These are phyloP conservation scores for Sugiyamaella xylanicola DNA, from an alignment of 1,139 yeast species.

Conservation along the genomic window DNA sequence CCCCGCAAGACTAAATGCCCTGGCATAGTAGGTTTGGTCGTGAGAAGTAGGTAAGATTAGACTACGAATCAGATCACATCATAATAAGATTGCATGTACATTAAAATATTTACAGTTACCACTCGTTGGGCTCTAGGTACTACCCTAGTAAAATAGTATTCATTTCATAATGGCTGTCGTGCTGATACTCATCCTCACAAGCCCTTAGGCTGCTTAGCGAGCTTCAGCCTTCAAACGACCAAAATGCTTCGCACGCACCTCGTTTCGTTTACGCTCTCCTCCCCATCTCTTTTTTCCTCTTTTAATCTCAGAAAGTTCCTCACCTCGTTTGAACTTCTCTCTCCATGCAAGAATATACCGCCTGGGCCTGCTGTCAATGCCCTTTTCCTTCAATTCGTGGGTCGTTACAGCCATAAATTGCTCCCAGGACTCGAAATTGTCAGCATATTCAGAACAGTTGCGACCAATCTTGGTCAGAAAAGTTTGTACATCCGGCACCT, in stretches of 20 bases:
- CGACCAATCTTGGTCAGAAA: conserved; percentile 80
- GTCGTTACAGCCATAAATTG: conserved; percentile 62
- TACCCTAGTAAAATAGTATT: no score
- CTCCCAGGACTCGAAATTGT: conserved; percentile 74
- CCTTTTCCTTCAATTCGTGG: conserved; percentile 66
- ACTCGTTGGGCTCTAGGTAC: no score
- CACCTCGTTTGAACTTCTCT: conserved; percentile 57
- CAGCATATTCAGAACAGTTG: conserved; percentile 64
- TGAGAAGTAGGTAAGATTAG: no score
- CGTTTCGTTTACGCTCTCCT: conserved; percentile 81
- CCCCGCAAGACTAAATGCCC: no score
- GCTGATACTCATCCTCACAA: background rate
- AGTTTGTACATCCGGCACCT: conserved; percentile 71
- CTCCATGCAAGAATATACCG: conserved; percentile 51
- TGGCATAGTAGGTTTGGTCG: no score
- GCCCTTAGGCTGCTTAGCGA: background rate
- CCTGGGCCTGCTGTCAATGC: conserved; percentile 75
- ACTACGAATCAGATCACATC: background rate
- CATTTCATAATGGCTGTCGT: no score
- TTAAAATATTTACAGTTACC: conserved; percentile 3
- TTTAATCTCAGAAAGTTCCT: conserved; percentile 59
- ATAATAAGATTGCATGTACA: conserved; percentile 8
- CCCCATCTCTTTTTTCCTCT: conserved; percentile 78
- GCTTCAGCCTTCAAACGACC: conserved; percentile 40
- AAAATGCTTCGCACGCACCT: conserved; percentile 65